phyloP scores from a whole-genome alignment of 805 yeast genomes.

The Metschnikowia lachancei region DNA sequence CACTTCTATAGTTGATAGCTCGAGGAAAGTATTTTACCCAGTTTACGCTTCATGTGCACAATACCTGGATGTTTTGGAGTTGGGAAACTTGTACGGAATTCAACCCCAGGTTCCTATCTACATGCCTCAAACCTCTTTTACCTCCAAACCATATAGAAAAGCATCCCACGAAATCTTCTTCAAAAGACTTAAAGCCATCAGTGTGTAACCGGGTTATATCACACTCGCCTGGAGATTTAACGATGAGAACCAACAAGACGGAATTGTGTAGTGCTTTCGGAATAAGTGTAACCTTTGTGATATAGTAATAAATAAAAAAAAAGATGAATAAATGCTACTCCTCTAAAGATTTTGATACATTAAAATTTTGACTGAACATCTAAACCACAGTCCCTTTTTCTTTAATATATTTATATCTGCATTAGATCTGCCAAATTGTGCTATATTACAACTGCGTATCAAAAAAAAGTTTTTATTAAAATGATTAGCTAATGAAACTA shows the following conservation, averaged over 20 bases:
- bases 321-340: too few relatives aligned
- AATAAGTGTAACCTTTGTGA: conserved; percentile 74
- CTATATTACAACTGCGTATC: too few relatives aligned
- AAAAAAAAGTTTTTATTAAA: too few relatives aligned
- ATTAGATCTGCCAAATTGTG: too few relatives aligned
- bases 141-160: conserved; percentile 84
- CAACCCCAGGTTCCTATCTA: background rate
- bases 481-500: too few relatives aligned
- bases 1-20: too few relatives aligned
- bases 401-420: too few relatives aligned
- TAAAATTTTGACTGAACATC: too few relatives aligned
- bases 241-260: conserved; percentile 52
- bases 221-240: conserved; percentile 51
- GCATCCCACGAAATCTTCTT: conserved; percentile 70
- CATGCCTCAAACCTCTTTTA: conserved; percentile 30
- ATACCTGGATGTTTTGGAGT: conserved; percentile 42
- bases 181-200: conserved; percentile 84
- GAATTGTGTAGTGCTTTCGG: conserved; percentile 58
- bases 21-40: too few relatives aligned
- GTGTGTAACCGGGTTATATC: conserved; percentile 68
- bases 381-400: too few relatives aligned
- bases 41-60: conserved; percentile 45
- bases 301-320: too few relatives aligned
- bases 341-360: too few relatives aligned
- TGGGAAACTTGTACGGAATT: background rate